Conservation (phyloP, 192 early-diverging fungal genomes). For the Entomortierella chlamydospora region DNA sequence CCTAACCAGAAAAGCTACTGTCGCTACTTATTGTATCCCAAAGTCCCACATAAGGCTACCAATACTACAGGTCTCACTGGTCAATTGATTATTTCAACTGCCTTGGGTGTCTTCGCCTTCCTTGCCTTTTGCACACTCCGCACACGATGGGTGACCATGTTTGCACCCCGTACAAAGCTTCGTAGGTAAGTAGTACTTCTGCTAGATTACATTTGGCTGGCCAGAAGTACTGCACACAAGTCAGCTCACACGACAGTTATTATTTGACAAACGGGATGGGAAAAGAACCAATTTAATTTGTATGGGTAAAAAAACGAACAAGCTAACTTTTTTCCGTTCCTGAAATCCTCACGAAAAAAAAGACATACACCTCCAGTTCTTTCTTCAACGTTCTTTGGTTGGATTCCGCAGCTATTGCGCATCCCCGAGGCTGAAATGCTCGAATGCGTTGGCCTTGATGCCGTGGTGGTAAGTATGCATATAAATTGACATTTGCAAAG, state of each 20-base stretch:
- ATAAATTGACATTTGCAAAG: neutral
- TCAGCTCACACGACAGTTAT: too few relatives aligned
- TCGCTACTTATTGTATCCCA: neutral
- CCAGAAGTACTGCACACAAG: too few relatives aligned
- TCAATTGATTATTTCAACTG: constrained; percentile 37
- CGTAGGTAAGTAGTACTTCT: constrained; percentile 15
- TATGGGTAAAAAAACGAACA: neutral
- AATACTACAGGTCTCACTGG: constrained; percentile 44
- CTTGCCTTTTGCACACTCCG: constrained; percentile 53
- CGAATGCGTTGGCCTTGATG: constrained; percentile 66
- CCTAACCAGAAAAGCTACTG: neutral
- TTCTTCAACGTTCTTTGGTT: constrained; percentile 62
- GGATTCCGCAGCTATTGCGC: constrained; percentile 61
- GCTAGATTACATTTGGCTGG: neutral
- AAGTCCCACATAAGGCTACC: constrained; percentile 2
- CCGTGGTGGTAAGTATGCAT: constrained; percentile 59
- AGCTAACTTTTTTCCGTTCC: constrained; percentile 1
- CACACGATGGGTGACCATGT: constrained; percentile 51
- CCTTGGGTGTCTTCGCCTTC: constrained; percentile 35
- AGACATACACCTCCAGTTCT: constrained; percentile 62
- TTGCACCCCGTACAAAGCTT: constrained; percentile 57
- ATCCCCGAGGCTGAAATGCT: constrained; percentile 60
- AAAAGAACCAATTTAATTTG: too few relatives aligned
- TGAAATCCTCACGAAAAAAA: neutral
- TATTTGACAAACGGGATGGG: neutral